Evolutionary conservation across 345 rosid species (phyloP).

Genomic region (Eucalyptus tenuipes): DNA sequence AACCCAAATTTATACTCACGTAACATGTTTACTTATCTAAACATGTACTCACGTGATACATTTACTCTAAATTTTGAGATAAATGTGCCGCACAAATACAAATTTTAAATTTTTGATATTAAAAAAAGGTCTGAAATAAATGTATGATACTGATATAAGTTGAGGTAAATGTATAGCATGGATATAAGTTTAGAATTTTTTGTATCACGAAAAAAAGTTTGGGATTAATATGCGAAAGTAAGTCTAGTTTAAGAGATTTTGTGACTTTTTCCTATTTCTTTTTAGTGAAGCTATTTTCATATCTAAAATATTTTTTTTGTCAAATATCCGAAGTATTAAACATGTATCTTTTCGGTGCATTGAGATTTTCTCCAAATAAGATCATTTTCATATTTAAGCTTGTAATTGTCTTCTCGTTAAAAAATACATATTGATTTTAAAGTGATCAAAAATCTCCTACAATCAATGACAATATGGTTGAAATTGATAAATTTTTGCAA

Average conservation of each 20-base stretch:
- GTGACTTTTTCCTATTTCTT: neutral
- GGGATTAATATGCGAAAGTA: rapidly evolving
- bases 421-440: neutral
- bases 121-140: too few species aligned
- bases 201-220: rapidly evolving
- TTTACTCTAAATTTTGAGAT: too few species aligned
- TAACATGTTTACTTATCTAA: too few species aligned
- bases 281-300: neutral
- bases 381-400: neutral
- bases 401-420: neutral
- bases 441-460: neutral
- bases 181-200: too few species aligned
- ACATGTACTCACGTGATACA: rapidly evolving
- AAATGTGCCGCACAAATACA: rapidly evolving
- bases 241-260: neutral
- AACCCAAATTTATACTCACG: rapidly evolving
- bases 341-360: neutral
- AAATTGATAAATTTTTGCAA: neutral
- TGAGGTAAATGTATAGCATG: too few species aligned
- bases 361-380: neutral
- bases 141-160: too few species aligned
- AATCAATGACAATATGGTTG: neutral
- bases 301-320: neutral
- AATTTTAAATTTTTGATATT: too few species aligned
- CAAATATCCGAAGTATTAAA: neutral